Evolutionary conservation across 2,329 filamentous ascomycete genomes (phyloP).

Genomic region (Colletotrichum acutatum): DNA sequence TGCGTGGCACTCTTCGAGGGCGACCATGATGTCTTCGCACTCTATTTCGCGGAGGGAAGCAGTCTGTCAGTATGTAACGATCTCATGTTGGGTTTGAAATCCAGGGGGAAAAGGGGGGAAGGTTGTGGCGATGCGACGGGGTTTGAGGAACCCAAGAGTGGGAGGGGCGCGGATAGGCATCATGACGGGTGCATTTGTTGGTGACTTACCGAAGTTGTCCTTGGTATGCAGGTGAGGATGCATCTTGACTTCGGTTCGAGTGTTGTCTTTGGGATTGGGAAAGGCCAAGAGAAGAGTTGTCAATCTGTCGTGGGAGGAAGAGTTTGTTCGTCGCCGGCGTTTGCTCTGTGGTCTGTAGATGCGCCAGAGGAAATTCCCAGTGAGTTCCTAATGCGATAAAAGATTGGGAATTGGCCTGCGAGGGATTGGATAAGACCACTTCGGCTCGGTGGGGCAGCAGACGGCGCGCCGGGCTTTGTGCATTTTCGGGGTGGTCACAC

Average conservation of each 20-base stretch:
- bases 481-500: background rate
- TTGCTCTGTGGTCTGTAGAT: background rate
- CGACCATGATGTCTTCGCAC: constrained; percentile 93
- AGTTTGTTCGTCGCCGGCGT: background rate
- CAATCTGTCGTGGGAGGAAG: background rate
- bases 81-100: background rate
- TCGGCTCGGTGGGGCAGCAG: background rate
- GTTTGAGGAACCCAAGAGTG: background rate
- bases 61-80: background rate
- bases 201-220: constrained; percentile 79
- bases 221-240: constrained; percentile 98
- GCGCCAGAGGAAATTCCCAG: constrained; percentile 15
- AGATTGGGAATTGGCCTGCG: constrained; percentile 2
- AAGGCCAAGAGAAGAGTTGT: background rate
- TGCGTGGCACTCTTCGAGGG: constrained; percentile 95
- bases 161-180: background rate
- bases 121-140: background rate
- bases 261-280: background rate
- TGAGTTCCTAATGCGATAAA: constrained; percentile 15
- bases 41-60: constrained; percentile 62
- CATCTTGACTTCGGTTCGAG: constrained; percentile 64
- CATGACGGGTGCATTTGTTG: background rate
- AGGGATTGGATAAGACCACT: constrained; percentile 30
- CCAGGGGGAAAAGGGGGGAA: background rate
- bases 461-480: constrained; percentile 21